Evolutionary conservation across 495 filamentous ascomycete genomes (phyloP), one percentile per base, ranked within the genome.

Genomic region (Penicillium roqueforti): DNA sequence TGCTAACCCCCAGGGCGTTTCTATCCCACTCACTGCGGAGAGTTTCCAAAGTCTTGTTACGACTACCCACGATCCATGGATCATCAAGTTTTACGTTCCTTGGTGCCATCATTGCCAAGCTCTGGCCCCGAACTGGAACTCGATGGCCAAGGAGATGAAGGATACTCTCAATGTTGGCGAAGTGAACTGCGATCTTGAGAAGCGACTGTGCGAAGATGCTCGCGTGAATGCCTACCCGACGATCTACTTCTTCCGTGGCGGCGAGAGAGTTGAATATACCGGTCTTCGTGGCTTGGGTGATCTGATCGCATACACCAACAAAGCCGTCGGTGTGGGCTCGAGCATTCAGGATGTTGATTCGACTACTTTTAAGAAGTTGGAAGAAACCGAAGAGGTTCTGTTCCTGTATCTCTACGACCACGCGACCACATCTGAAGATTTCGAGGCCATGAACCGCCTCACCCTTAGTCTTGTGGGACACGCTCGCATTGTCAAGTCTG

Each of bases 321-420:
- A 92, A 66, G 91, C 92, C 23, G 76, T 92, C 47, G 88, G 88
- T 22, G 76, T 90, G 38, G 80, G 84, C n/a, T 77, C 80, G 31
- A 88, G 87, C 22, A 82, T 98, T 22, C 79, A 81, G 47, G 86
- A 97, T 61, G 85, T 97, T 5, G 85, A 91, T 68, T 81, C 82
- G 16, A 78, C 79, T 18, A 76, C 81, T 9, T 91, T 97, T 65
- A 85, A 90, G 68, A 85, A 85, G 56, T 72, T 98, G 61, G 95
- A 97, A 71, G 82, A 95, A 77, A 92, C 85, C 47, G 87, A 96
- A 60, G 92, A 96, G 51, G 93, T 98, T 55, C 85, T 97, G 40
- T 98, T 98, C 67, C 69, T 96, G 59, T 98, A 97, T 72, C 92
- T 97, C 68, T 97, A 95, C 69, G 95, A 98, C 64, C 83, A 93